Conservation (phyloP, 202 grass and related monocot genomes). For the Panicum hallii region DNA sequence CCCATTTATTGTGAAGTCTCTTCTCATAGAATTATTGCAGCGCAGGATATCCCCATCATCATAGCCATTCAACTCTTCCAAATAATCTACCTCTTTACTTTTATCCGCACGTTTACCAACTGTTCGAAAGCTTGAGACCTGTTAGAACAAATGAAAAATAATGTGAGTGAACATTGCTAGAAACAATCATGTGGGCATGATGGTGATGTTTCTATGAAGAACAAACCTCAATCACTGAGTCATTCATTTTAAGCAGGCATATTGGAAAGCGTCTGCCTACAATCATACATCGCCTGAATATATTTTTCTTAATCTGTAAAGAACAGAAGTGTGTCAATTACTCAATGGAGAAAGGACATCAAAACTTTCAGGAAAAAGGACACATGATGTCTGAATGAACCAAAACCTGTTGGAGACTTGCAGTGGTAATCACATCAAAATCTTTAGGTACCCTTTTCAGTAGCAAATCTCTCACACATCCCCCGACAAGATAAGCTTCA, state of each 20-base stretch:
- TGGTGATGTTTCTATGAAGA: slow-evolving; percentile 33
- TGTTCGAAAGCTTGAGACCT: slow-evolving; percentile 87
- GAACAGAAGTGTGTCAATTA: slow-evolving; percentile 21
- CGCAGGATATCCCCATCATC: slow-evolving; percentile 66
- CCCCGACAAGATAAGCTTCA: slow-evolving; percentile 90
- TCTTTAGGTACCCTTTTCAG: slow-evolving; percentile 86
- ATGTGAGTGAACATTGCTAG: slow-evolving; percentile 23
- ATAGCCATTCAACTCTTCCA: slow-evolving; percentile 48
- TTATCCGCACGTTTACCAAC: slow-evolving; percentile 29
- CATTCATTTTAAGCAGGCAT: slow-evolving; percentile 62
- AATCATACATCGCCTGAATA: slow-evolving; percentile 58
- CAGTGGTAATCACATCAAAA: slow-evolving; percentile 90
- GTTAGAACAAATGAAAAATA: slow-evolving; percentile 31
- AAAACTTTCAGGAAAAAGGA: slow-evolving; percentile 31
- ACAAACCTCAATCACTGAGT: slow-evolving; percentile 71
- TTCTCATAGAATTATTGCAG: slow-evolving; percentile 82
- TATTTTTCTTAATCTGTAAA: slow-evolving; percentile 65
- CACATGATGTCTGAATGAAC: slow-evolving; percentile 26
- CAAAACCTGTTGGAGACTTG: slow-evolving; percentile 80
- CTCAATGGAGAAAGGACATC: slow-evolving; percentile 20
- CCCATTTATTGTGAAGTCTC: slow-evolving; percentile 96
- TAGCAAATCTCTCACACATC: slow-evolving; percentile 90
- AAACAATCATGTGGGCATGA: slow-evolving; percentile 28
- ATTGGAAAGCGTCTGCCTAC: slow-evolving; percentile 79
- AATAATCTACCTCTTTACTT: slow-evolving; percentile 43